Base-by-base conservation (phyloP, 1,284 basidiomycete genomes). In the Baeospora myosura region DNA sequence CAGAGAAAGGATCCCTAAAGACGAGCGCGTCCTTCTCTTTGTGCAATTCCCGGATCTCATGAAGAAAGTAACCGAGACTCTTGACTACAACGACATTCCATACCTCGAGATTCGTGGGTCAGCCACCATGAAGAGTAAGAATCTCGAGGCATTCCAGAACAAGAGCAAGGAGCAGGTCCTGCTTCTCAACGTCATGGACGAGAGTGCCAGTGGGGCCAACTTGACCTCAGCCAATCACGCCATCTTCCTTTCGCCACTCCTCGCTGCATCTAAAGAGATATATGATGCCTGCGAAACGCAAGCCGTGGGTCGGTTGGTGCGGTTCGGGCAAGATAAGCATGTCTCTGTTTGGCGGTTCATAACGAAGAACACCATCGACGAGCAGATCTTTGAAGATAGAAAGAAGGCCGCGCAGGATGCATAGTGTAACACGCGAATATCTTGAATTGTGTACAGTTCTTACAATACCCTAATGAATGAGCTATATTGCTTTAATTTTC, bases 41-140 rank as follows among this genome's bases (percentile, higher is more conserved):
- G 86, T 95, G 10, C 93, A 97, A 56, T 97, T 95, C 72, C 83
- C 81, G 6, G 94, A 96, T 60, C 73, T 97, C 47, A 88, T 87
- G 71, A 79, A 80, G 56, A 96, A 95, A 61, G 88, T 96, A 28
- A 79, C 79, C 4, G 87, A 92, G 46, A 89, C 90, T 0, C 74
- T 97, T 46, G 65, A 61, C 1, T 73, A 76, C 33, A 76, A 90
- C 54, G 74, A 76, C 14, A 80, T 97, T 55, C 69, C 71, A 23
- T 92, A 81, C 62, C 74, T 89, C 28, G 84, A 91, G 55, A 85
- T 96, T 58, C 78, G 77, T 42, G 94, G 93, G 26, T 77, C 78
- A 3, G 87, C 89, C 2, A 72, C 74, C 34, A 65, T 73, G 48
- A 87, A 83, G 64, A 88, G 86, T 56, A 88, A 87, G 55, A 83